Conservation (phyloP, 371 early-diverging fungal species). For the Haplosporangium sp. region DNA sequence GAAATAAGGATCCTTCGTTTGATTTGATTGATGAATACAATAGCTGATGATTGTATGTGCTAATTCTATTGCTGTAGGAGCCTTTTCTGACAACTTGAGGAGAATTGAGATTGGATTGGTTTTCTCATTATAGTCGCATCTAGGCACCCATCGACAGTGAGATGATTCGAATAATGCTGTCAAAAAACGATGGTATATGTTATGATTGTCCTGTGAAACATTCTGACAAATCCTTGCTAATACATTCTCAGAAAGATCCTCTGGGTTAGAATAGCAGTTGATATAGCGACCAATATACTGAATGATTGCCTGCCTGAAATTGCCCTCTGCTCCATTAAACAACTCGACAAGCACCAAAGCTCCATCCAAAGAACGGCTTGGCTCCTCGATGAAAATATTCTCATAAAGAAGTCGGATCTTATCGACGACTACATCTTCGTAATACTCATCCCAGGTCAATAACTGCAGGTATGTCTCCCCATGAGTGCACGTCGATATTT, state of each 20-base stretch:
- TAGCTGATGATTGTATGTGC: constrained; percentile 13
- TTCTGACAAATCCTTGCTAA: background rate
- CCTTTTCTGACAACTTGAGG: background rate
- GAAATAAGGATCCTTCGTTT: background rate
- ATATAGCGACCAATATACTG: constrained; percentile 21
- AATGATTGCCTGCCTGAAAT: constrained; percentile 10
- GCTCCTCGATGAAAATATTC: too few species aligned
- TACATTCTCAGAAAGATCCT: background rate
- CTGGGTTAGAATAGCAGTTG: constrained; percentile 20
- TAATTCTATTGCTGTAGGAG: background rate
- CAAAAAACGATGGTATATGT: too few species aligned
- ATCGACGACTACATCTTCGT: too few species aligned
- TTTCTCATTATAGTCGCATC: background rate
- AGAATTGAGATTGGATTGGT: constrained; percentile 2
- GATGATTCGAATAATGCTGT: too few species aligned
- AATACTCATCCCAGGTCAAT: too few species aligned
- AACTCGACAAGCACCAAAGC: background rate
- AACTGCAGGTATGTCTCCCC: too few species aligned
- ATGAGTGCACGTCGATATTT: background rate
- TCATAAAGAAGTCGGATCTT: too few species aligned
- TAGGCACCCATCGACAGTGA: background rate
- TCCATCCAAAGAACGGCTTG: too few species aligned
- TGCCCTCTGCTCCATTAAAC: constrained; percentile 3
- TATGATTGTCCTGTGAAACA: background rate
- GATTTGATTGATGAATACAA: constrained; percentile 10